Base-by-base conservation (phyloP, 495 filamentous ascomycete genomes). In the Rostrohypoxylon terebratum region DNA sequence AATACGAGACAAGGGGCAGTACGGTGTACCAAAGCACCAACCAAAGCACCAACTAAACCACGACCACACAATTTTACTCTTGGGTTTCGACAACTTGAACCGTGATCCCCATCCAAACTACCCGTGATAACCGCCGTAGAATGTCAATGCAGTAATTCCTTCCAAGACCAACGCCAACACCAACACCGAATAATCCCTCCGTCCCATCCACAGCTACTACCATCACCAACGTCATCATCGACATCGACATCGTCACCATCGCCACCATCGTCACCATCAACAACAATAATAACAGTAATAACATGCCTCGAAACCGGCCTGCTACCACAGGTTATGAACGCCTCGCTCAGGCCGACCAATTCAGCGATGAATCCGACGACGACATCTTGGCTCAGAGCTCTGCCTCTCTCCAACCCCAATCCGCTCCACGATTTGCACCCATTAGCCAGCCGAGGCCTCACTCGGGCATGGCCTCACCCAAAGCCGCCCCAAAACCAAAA, bases 241-340 rank as follows among this genome's bases (percentile, higher is more conserved):
- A 50, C 47, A 50, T 11, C 18, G n/a, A 21, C 44, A 38, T 44
- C 34, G 38, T 51, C 6, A 59, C 48, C 50, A 40, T 33, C 59
- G n/a, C 18, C 42, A 65, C 42, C 34, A 42, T 21, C 23, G 20
- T 9, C 34, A 23, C 9, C 25, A 23, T 54, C 38, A 59, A 55
- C 50, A 69, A 44, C n/a, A n/a, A n/a, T n/a, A n/a, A n/a, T n/a
- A n/a, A n/a, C n/a, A n/a, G n/a, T n/a, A n/a, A n/a, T n/a, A n/a
- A n/a, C 55, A 81, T 81, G 79, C 77, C 78, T 58, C 81, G 86
- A 76, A 76, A 50, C 59, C 84, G 91, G 68, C 92, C 92, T 50
- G 87, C 92, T 38, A 94, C 92, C 11, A 97, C 94, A 42, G 94
- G 94, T 70, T 98, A 98, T 81, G 94, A 93, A 72, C 91, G 92